Conservation (phyloP, 768 basidiomycete genomes). For the Epithele typhae region DNA sequence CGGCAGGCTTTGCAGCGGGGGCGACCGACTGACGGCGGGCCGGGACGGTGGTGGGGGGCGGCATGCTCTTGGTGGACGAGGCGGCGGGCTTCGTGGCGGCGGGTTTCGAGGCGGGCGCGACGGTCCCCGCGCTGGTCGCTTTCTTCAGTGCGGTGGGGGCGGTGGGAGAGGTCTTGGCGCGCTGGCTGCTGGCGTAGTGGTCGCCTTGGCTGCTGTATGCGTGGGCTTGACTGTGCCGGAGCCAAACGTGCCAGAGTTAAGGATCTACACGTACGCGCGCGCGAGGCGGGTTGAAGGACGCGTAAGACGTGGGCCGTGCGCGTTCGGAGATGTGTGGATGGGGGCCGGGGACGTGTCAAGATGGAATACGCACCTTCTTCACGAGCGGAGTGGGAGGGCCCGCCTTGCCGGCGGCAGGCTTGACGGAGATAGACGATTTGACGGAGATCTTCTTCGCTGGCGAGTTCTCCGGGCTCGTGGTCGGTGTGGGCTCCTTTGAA, state of each 20-base stretch:
- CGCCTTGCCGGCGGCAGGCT: constrained; percentile 42
- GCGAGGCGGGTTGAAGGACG: constrained; percentile 14
- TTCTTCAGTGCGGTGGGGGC: constrained; percentile 34
- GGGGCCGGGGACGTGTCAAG: constrained; percentile 19
- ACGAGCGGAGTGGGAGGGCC: constrained; percentile 49
- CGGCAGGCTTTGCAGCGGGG: constrained; percentile 12
- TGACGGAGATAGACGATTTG: constrained; percentile 34
- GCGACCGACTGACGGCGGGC: constrained; percentile 19
- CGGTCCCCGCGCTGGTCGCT: constrained; percentile 34
- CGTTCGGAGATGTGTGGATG: constrained; percentile 13
- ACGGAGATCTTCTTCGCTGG: constrained; percentile 22
- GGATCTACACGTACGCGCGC: constrained; percentile 44
- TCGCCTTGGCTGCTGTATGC: constrained; percentile 39
- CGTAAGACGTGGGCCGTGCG: not conserved
- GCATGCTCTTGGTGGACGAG: constrained; percentile 17
- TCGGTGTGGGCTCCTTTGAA: constrained; percentile 13
- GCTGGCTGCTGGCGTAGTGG: constrained; percentile 27
- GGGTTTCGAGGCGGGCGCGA: constrained; percentile 37
- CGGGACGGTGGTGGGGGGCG: constrained; percentile 20
- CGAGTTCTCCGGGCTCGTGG: constrained; percentile 10
- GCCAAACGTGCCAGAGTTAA: constrained; percentile 65
- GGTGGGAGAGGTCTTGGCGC: constrained; percentile 31
- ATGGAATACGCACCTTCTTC: constrained; percentile 75
- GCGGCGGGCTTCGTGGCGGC: constrained; percentile 19
- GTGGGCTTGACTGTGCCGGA: constrained; percentile 46